Evolutionary conservation across 306 rosid species (phyloP), one percentile per base, ranked within the genome.

Genomic region (Vicia sativa): DNA sequence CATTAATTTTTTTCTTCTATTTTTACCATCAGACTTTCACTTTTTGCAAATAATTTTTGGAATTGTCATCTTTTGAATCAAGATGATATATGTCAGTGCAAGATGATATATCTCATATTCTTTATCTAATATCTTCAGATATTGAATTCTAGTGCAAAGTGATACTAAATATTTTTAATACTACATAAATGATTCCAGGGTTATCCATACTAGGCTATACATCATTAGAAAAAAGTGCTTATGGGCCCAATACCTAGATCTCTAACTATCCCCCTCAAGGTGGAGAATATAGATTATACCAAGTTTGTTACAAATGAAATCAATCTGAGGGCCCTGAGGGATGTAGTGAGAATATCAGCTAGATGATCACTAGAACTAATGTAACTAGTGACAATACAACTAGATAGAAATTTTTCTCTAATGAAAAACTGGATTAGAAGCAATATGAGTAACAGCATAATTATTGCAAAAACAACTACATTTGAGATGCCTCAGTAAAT

Each of bases 1-100:
- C 35, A 67, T 42, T 1, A 21, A 75, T 38, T n/a, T 48, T 16
- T 48, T 34, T 34, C 38, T n/a, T 58, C 53, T 38, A 64, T 71
- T 37, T 46, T 63, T 54, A 50, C 23, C 11, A 26, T 9, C 19
- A 50, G 29, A 55, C 5, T 46, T 67, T 11, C n/a, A n/a, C n/a
- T n/a, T n/a, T 12, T 18, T 15, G 2, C 9, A 54, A 7, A 69
- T 37, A 28, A 28, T 28, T 28, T 28, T 28, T 28, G 34, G 6
- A 28, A 28, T 28, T 28, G 4, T 28, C 6, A 21, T 2, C 12
- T 39, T 39, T 10, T 38, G 43, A 38, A 38, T 38, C 11, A 4
- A 38, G 43, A 38, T 38, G 43, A 9, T 38, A 38, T 9, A 38
- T 13, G 12, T 9, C 29, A 26, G 3, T 2, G 29, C 43, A 38